These are phyloP conservation scores for Fusarium burgessii DNA, from an alignment of 2,329 filamentous ascomycete species.

Conservation along the genomic window DNA sequence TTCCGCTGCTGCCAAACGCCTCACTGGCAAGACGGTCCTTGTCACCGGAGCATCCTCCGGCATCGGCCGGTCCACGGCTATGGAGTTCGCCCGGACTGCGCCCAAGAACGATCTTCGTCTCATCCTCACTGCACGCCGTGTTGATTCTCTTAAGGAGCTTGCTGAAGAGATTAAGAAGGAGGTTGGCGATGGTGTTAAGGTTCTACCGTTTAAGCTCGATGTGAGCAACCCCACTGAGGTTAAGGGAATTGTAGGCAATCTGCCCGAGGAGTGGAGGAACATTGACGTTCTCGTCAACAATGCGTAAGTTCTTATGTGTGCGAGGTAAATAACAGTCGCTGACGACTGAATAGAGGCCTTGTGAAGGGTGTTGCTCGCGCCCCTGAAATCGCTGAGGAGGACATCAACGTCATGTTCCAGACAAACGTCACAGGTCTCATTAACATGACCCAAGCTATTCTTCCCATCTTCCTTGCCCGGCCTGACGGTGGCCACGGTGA, in stretches of 20 bases:
- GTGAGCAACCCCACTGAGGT: constrained; percentile 85
- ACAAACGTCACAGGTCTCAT: constrained; percentile 97
- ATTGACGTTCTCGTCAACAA: constrained; percentile 96
- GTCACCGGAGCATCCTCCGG: constrained; percentile 94
- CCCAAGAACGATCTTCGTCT: constrained; percentile 83
- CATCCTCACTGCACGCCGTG: constrained; percentile 87
- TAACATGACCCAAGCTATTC: constrained; percentile 92
- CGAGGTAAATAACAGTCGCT: background rate
- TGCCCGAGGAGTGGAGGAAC: constrained; percentile 85
- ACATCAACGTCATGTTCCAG: constrained; percentile 87
- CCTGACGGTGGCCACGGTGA: constrained; percentile 84
- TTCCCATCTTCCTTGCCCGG: constrained; percentile 84
- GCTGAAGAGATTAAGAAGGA: constrained; percentile 81
- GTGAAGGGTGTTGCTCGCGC: constrained; percentile 90
- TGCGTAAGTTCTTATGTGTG: constrained; percentile 70
- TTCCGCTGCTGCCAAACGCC: constrained; percentile 79
- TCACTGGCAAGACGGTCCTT: constrained; percentile 91
- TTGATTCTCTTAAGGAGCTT: constrained; percentile 81
- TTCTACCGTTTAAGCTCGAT: constrained; percentile 86
- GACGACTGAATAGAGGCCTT: constrained; percentile 71
- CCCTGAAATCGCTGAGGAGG: constrained; percentile 82
- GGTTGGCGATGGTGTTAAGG: constrained; percentile 82
- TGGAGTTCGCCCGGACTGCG: constrained; percentile 91
- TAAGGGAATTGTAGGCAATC: constrained; percentile 73
- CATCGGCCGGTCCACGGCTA: constrained; percentile 85